These are phyloP conservation scores for Lachancea meyersii DNA, from an alignment of 805 yeast genomes.

Conservation along the genomic window DNA sequence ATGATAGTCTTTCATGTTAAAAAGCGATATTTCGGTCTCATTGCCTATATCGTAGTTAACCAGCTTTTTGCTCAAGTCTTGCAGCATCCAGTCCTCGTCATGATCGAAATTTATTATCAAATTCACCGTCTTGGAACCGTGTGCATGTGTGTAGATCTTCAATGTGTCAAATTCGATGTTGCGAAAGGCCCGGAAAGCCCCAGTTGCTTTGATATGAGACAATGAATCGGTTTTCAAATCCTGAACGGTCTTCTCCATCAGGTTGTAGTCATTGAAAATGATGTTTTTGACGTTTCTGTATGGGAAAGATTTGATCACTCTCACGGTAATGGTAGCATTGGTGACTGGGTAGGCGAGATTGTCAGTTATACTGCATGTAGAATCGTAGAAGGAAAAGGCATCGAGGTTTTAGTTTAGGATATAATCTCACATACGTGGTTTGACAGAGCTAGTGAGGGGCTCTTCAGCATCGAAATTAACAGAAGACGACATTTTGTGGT, in stretches of 20 bases:
- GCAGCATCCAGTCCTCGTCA: constrained; percentile 62
- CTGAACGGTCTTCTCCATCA: constrained; percentile 59
- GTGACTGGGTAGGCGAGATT: constrained; percentile 17
- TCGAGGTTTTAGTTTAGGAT: too few species aligned
- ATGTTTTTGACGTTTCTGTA: constrained; percentile 80
- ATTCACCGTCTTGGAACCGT: constrained; percentile 89
- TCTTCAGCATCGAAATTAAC: constrained; percentile 45
- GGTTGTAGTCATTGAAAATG: constrained; percentile 62
- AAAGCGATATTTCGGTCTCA: constrained; percentile 89
- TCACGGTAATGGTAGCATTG: constrained; percentile 72
- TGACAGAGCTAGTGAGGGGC: constrained; percentile 72
- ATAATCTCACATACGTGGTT: constrained; percentile 39
- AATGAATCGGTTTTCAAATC: constrained; percentile 51
- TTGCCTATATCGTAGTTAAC: constrained; percentile 59
- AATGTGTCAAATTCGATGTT: constrained; percentile 66
- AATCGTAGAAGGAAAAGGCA: too few species aligned
- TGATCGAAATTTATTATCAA: constrained; percentile 85
- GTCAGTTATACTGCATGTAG: background rate
- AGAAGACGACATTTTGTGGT: constrained; percentile 14
- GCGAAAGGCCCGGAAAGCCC: constrained; percentile 76
- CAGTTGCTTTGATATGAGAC: constrained; percentile 45
- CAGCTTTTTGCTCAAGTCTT: constrained; percentile 34
- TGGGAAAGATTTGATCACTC: constrained; percentile 87
- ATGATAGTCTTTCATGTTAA: constrained; percentile 59
- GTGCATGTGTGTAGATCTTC: constrained; percentile 91